These are phyloP conservation scores for Acaromyces ingoldii DNA, from an alignment of 1,284 basidiomycete species.

Conservation along the genomic window DNA sequence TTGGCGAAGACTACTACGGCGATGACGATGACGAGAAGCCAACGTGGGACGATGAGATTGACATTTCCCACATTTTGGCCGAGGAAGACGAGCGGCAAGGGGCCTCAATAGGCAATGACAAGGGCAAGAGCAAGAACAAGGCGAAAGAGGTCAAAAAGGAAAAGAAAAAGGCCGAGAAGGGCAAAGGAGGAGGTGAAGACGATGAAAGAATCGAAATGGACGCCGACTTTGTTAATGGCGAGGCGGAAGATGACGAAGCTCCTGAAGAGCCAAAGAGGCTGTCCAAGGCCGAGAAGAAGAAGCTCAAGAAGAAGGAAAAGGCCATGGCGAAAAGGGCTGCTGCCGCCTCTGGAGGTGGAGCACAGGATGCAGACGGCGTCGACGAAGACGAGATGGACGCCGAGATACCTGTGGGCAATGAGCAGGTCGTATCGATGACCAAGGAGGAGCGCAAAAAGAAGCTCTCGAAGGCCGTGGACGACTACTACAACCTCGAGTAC, in stretches of 20 bases:
- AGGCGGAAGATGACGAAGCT: background rate
- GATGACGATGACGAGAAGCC: conserved; percentile 61
- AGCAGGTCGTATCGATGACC: background rate
- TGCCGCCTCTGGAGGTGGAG: background rate
- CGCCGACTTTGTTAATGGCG: conserved; percentile 58
- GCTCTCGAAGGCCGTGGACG: conserved; percentile 70
- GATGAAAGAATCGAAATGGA: conserved; percentile 67
- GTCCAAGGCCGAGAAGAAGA: conserved; percentile 80
- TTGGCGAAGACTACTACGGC: conserved; percentile 42
- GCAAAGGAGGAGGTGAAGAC: conserved; percentile 20
- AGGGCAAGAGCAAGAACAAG: conserved; percentile 45
- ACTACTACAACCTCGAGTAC: conserved; percentile 83
- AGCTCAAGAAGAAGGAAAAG: conserved; percentile 29
- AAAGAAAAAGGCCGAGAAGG: conserved; percentile 54
- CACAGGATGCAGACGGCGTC: conserved; percentile 3
- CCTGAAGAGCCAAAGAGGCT: conserved; percentile 53
- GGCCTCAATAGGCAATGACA: conserved; percentile 51
- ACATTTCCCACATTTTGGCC: conserved; percentile 66
- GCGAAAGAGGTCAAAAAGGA: conserved; percentile 53
- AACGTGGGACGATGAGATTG: conserved; percentile 79
- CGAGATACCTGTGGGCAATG: conserved; percentile 8
- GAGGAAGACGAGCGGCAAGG: conserved; percentile 48
- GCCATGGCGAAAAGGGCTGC: background rate
- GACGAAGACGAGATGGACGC: conserved; percentile 21
- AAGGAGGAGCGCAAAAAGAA: conserved; percentile 6